These are phyloP conservation scores for Acanthochlamys bracteata DNA, from an alignment of 106 monocot species.

Conservation along the genomic window DNA sequence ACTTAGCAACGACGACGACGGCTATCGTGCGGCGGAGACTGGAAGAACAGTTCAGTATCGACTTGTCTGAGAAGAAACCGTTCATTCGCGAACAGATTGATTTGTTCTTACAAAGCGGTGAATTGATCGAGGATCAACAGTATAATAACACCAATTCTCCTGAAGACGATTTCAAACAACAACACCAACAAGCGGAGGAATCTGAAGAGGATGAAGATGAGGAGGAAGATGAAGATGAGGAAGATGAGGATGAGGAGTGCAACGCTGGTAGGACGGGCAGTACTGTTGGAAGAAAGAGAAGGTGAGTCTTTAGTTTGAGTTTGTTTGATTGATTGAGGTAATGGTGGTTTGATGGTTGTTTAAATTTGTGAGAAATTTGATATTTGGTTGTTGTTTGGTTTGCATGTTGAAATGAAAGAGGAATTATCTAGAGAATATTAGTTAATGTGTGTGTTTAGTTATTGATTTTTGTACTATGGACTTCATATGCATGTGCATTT, in stretches of 20 bases:
- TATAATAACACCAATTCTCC: slow-evolving; percentile 12
- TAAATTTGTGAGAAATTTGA: too few relatives aligned
- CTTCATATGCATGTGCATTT: too few relatives aligned
- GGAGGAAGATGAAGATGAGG: slow-evolving; percentile 26
- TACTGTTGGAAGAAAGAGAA: slow-evolving; percentile 20
- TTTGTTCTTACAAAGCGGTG: slow-evolving; percentile 39
- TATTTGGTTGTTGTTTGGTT: too few relatives aligned
- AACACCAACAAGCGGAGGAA: slow-evolving; percentile 18
- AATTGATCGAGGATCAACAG: slow-evolving; percentile 6
- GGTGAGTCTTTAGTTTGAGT: slow-evolving; percentile 14
- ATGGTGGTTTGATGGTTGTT: not conserved
- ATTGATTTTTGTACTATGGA: too few relatives aligned
- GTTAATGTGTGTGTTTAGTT: too few relatives aligned
- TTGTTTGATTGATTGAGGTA: not conserved
- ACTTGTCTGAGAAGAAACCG: slow-evolving; percentile 53
- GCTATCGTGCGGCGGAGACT: slow-evolving; percentile 55
- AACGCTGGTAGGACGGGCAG: not conserved
- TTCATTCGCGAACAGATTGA: slow-evolving; percentile 86
- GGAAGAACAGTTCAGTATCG: slow-evolving; percentile 65
- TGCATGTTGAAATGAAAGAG: too few relatives aligned
- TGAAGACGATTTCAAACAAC: slow-evolving; percentile 11
- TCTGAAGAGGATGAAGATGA: slow-evolving; percentile 19
- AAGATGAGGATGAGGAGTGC: slow-evolving; percentile 16
- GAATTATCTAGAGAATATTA: too few relatives aligned
- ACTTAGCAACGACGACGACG: slow-evolving; percentile 72